These are phyloP conservation scores for Apiotrichum sp. DNA, from an alignment of 1,284 basidiomycete genomes.

Conservation along the genomic window DNA sequence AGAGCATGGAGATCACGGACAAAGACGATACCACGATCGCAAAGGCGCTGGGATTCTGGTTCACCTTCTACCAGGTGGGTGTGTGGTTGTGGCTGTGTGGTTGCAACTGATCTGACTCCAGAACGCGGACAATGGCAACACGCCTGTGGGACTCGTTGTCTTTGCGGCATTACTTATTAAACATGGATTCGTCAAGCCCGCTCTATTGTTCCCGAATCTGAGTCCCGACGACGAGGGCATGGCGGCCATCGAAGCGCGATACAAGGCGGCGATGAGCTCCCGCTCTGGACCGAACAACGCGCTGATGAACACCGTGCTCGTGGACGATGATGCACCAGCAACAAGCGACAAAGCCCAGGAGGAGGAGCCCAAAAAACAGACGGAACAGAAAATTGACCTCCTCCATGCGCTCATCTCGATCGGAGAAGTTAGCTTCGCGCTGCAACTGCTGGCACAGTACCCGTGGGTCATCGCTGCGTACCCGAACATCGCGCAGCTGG, in stretches of 20 bases:
- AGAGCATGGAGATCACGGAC: constrained; percentile 39
- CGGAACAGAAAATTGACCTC: constrained; percentile 77
- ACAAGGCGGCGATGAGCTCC: constrained; percentile 60
- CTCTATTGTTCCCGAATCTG: constrained; percentile 67
- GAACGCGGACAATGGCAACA: constrained; percentile 52
- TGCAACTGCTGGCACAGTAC: constrained; percentile 72
- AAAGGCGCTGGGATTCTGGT: constrained; percentile 94
- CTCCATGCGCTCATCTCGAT: constrained; percentile 77
- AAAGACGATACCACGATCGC: constrained; percentile 63
- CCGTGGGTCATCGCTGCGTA: constrained; percentile 80
- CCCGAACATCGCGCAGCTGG: constrained; percentile 75
- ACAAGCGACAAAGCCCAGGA: constrained; percentile 40
- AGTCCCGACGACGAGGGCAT: constrained; percentile 69
- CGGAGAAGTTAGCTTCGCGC: constrained; percentile 70
- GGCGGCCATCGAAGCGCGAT: constrained; percentile 61
- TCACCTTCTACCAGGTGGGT: constrained; percentile 74
- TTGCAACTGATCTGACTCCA: not conserved
- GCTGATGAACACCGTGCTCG: constrained; percentile 79
- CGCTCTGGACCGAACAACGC: constrained; percentile 66
- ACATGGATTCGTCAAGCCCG: constrained; percentile 74
- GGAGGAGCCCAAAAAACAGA: constrained; percentile 39
- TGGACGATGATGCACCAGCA: constrained; percentile 55
- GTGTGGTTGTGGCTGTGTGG: too few species aligned
- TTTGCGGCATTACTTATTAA: constrained; percentile 82
- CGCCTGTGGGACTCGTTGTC: constrained; percentile 70